Evolutionary conservation across 2,329 filamentous ascomycete genomes (phyloP).

Genomic region (Alternaria metachromatica): DNA sequence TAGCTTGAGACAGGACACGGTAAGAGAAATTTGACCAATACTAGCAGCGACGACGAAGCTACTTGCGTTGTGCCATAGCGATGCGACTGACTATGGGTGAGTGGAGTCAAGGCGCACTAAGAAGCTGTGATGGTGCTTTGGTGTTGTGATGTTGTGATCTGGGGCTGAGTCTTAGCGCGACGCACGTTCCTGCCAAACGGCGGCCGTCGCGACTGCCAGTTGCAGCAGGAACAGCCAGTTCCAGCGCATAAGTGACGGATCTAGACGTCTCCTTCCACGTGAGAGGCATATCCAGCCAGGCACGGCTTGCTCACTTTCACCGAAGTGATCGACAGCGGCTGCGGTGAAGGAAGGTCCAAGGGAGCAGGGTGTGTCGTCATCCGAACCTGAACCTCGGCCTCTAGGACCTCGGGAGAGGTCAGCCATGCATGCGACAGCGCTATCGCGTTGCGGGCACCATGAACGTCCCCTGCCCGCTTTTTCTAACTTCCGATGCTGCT

Average conservation of each 20-base stretch:
- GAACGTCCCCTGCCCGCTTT: conserved; percentile 24
- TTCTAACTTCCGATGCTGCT: conserved; percentile 10
- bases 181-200: conserved; percentile 24
- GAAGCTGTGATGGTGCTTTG: conserved; percentile 4
- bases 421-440: conserved; percentile 37
- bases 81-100: conserved; percentile 2
- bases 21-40: background rate
- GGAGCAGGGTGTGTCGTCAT: conserved; percentile 11
- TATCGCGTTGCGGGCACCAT: conserved; percentile 29
- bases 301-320: background rate
- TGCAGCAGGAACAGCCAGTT: background rate
- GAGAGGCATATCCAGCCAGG: background rate
- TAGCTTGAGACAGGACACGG: background rate
- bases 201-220: conserved; percentile 7
- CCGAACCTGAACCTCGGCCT: conserved; percentile 38
- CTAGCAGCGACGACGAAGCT: background rate
- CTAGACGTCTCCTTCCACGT: background rate
- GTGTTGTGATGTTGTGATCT: conserved; percentile 29
- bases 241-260: background rate
- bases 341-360: background rate
- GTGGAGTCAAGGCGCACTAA: background rate
- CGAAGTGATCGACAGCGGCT: background rate
- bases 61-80: conserved; percentile 9
- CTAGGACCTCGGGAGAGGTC: conserved; percentile 45
- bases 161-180: conserved; percentile 13